phyloP scores from a whole-genome alignment of 441 rosid species.

The Adansonia gregorii region DNA sequence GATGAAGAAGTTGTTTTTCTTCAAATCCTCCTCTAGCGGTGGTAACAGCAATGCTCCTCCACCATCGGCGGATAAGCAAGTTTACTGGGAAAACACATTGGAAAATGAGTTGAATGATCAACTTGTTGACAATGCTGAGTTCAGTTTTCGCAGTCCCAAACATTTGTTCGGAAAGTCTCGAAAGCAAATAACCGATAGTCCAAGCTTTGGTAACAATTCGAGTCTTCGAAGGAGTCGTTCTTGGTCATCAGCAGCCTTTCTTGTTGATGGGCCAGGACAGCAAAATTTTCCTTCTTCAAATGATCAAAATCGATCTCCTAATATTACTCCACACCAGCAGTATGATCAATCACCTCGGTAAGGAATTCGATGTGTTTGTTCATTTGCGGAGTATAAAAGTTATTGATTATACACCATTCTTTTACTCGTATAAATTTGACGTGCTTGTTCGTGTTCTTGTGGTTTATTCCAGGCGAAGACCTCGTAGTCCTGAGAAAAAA shows the following conservation, averaged over 20 bases:
- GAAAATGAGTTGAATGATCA: constrained; percentile 43
- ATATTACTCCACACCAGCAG: constrained; percentile 39
- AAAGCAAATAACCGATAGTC: constrained; percentile 53
- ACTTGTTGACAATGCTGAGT: constrained; percentile 33
- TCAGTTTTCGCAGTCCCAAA: constrained; percentile 42
- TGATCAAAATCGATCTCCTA: constrained; percentile 52
- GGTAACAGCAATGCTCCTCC: constrained; percentile 43
- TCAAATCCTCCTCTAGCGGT: constrained; percentile 61
- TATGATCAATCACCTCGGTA: constrained; percentile 59
- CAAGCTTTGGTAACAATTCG: constrained; percentile 41
- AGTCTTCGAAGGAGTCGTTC: constrained; percentile 87
- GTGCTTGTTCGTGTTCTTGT: constrained; percentile 11
- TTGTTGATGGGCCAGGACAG: constrained; percentile 53
- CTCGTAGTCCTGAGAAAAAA: constrained; percentile 57
- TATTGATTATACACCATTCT: constrained; percentile 1
- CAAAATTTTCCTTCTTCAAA: constrained; percentile 37
- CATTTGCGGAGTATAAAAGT: background rate
- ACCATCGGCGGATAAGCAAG: constrained; percentile 51
- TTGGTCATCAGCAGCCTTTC: constrained; percentile 68
- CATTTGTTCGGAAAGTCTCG: constrained; percentile 50
- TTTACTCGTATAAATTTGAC: background rate
- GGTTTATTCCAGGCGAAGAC: constrained; percentile 38
- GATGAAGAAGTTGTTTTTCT: constrained; percentile 92
- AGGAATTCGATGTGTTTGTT: constrained; percentile 31
- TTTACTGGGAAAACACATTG: constrained; percentile 43